phyloP scores from a whole-genome alignment of 2,329 filamentous ascomycete species.

The Moelleriella libera region DNA sequence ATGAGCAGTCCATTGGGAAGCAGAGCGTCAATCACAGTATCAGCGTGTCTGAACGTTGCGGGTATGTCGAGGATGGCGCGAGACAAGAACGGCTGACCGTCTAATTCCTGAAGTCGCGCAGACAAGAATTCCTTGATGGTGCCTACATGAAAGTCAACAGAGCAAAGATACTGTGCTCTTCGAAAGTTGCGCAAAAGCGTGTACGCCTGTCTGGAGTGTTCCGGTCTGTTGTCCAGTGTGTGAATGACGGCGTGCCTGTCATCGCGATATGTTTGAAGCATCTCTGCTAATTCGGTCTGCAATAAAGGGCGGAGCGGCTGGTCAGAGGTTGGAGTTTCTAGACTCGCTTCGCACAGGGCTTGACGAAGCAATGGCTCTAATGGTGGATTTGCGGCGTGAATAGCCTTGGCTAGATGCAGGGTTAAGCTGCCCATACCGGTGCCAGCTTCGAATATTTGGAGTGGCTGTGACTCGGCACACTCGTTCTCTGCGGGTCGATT shows the following conservation, averaged over 20 bases:
- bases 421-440: conserved; percentile 76
- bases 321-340: conserved; percentile 6
- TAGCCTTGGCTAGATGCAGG: conserved; percentile 58
- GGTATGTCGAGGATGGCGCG: conserved; percentile 66
- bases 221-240: conserved; percentile 51
- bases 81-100: conserved; percentile 46
- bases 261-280: conserved; percentile 29
- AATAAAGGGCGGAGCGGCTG: conserved; percentile 12
- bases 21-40: conserved; percentile 40
- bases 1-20: conserved; percentile 50
- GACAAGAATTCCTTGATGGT: conserved; percentile 50
- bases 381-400: conserved; percentile 56
- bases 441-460: conserved; percentile 73
- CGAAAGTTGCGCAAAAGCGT: conserved; percentile 53
- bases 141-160: conserved; percentile 62
- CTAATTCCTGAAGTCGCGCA: conserved; percentile 28
- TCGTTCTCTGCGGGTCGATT: conserved; percentile 21
- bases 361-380: conserved; percentile 26
- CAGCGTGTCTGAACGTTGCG: conserved; percentile 33
- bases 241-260: conserved; percentile 57
- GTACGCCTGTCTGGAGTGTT: conserved; percentile 50
- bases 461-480: conserved; percentile 23
- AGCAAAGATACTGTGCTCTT: conserved; percentile 51
- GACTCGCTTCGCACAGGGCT: conserved; percentile 11
- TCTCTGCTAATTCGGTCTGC: conserved; percentile 12